A percentile compares a stretch with the other conserved stretches of the same genome.
phyloP scores from a whole-genome alignment of 768 basidiomycete genomes.

The Trametes villosa region DNA sequence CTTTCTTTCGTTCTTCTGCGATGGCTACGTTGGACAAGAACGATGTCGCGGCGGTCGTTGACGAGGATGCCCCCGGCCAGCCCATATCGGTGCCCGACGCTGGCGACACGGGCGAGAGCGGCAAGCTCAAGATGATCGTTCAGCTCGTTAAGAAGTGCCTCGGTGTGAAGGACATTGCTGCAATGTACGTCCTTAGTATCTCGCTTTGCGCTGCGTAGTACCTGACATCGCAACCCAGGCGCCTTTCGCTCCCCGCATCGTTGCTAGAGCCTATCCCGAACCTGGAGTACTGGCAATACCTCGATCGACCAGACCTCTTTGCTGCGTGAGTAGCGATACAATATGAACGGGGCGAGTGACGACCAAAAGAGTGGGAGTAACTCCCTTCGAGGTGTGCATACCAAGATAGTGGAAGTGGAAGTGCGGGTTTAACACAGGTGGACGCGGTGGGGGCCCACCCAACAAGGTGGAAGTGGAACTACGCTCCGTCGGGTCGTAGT shows the following conservation, averaged over 20 bases:
- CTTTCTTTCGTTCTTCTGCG: background rate
- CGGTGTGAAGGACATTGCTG: conserved; percentile 93
- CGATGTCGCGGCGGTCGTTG: conserved; percentile 19
- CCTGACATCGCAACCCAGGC: conserved; percentile 51
- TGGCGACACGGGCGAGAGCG: conserved; percentile 79
- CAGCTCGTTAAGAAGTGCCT: conserved; percentile 89
- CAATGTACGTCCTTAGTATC: conserved; percentile 72
- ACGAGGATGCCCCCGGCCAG: conserved; percentile 40
- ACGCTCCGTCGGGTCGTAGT: too few relatives aligned
- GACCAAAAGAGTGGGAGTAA: too few relatives aligned
- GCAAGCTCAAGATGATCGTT: conserved; percentile 93
- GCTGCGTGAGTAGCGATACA: conserved; percentile 67
- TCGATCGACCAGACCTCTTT: conserved; percentile 90
- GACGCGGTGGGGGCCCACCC: too few relatives aligned
- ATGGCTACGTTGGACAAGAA: conserved; percentile 20
- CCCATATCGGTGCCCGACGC: conserved; percentile 72
- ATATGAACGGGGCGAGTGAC: too few relatives aligned
- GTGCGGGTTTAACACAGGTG: too few relatives aligned
- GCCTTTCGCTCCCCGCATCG: conserved; percentile 90
- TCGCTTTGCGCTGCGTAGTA: background rate
- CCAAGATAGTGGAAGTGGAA: too few relatives aligned
- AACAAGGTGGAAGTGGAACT: too few relatives aligned
- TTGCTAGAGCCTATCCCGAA: conserved; percentile 94
- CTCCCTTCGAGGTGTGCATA: too few relatives aligned
- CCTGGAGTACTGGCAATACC: conserved; percentile 94